phyloP scores from a whole-genome alignment of 1,284 basidiomycete species.

The Cystobasidium slooffiae region DNA sequence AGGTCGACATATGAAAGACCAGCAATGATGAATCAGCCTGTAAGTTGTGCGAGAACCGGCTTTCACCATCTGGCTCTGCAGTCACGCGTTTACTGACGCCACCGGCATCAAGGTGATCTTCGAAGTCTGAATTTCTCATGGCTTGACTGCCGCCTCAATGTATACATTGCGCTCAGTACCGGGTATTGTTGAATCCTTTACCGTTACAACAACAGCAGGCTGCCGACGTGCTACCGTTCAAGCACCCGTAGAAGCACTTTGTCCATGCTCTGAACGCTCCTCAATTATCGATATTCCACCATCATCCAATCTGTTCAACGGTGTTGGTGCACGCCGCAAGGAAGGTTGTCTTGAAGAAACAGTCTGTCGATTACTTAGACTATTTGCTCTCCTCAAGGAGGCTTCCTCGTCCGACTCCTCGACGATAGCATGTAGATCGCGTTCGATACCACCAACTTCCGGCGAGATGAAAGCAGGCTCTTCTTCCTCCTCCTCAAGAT shows the following conservation, averaged over 20 bases:
- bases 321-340: constrained; percentile 1
- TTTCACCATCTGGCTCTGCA: background rate
- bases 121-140: no score
- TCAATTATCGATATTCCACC: constrained; percentile 3
- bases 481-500: background rate
- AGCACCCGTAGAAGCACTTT: constrained; percentile 2
- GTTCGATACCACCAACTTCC: background rate
- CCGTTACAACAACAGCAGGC: no score
- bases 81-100: background rate
- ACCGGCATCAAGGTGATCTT: background rate
- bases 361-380: constrained; percentile 21
- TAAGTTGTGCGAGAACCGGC: background rate
- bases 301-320: constrained; percentile 21
- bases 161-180: no score
- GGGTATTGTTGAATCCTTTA: no score
- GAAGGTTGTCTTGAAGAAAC: constrained; percentile 33
- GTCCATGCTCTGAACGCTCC: constrained; percentile 13
- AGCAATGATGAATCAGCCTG: no score
- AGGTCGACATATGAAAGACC: no score
- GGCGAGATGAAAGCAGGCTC: background rate
- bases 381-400: constrained; percentile 31
- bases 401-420: constrained; percentile 38
- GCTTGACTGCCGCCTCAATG: no score
- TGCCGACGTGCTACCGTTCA: no score
- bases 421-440: constrained; percentile 21